Evolutionary conservation across 208 protist species (phyloP), one percentile per base, ranked within the genome.

Genomic region (Naegleria fowleri): DNA sequence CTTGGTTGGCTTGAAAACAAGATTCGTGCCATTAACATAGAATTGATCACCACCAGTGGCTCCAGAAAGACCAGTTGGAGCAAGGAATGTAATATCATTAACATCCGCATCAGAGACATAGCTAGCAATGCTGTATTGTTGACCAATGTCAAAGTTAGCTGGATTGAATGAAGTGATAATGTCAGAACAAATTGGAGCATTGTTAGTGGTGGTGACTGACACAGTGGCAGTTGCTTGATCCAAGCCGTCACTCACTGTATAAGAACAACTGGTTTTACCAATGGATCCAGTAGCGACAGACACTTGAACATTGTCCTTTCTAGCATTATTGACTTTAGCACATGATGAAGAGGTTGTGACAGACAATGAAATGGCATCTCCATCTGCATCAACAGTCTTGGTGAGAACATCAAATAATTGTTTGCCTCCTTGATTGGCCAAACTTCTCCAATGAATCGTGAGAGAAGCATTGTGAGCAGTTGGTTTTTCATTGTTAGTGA

Each of bases 401-500:
- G 5, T n/a, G n/a, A 36, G 13, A 39, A 41, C 15, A 19, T n/a
- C 55, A 38, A 55, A n/a, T 15, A 22, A 5, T 88, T 36, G 16
- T 38, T 36, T 11, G 4, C 5, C 22, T 11, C 15, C 5, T 58
- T 52, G 13, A 25, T 40, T 29, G 22, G 55, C 2, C 11, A 67
- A 67, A 67, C 19, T 88, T 51, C 41, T 58, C 84, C 84, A 88
- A 36, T 88, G 84, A 39, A 48, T 88, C 0, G 84, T 88, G 41
- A 22, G 39, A 11, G 39, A 58, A 15, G 19, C 9, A 33, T 25
- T 7, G 11, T 7, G 0, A 36, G 41, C 41, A 29, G 22, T 22
- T 88, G 84, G 84, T 83, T 83, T 16, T 15, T 11, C 83, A 87
- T 87, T 36, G 29, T 79, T 29, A 41, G 43, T 67, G 51, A 89